phyloP scores from a whole-genome alignment of 306 rosid genomes.

The Inga leiocalycina region DNA sequence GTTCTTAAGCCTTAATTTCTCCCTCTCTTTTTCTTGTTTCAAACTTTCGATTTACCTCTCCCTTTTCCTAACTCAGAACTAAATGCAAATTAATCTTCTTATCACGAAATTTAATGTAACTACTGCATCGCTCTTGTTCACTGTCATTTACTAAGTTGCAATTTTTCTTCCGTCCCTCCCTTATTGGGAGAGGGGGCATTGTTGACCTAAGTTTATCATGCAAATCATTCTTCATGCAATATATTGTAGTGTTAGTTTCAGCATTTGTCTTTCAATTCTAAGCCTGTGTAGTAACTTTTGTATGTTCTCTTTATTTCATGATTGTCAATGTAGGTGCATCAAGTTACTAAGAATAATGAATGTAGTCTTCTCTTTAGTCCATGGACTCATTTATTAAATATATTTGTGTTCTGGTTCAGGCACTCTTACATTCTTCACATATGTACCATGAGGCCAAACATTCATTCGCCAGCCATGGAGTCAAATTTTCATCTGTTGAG shows the following conservation, averaged over 20 bases:
- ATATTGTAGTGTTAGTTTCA: neutral
- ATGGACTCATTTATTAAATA: slow-evolving; percentile 19
- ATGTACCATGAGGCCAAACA: slow-evolving; percentile 97
- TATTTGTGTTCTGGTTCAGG: slow-evolving; percentile 53
- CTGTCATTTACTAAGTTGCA: neutral
- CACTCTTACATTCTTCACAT: slow-evolving; percentile 95
- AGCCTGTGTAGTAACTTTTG: neutral
- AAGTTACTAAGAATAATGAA: neutral
- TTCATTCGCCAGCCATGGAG: slow-evolving; percentile 80
- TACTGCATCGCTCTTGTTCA: neutral
- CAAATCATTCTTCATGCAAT: neutral
- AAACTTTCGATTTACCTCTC: neutral
- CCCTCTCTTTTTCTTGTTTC: neutral
- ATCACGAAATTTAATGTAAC: neutral
- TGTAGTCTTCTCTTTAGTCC: neutral
- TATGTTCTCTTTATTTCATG: neutral
- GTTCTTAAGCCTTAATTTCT: neutral
- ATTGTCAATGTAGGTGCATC: neutral
- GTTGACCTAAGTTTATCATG: slow-evolving; percentile 1
- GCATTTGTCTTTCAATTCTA: neutral
- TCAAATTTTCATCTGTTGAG: slow-evolving; percentile 80
- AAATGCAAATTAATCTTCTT: neutral
- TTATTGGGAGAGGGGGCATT: neutral
- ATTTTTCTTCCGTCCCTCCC: neutral
- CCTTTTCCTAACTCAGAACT: neutral